Conservation (phyloP, 768 basidiomycete genomes). For the Astraeus odoratus region DNA sequence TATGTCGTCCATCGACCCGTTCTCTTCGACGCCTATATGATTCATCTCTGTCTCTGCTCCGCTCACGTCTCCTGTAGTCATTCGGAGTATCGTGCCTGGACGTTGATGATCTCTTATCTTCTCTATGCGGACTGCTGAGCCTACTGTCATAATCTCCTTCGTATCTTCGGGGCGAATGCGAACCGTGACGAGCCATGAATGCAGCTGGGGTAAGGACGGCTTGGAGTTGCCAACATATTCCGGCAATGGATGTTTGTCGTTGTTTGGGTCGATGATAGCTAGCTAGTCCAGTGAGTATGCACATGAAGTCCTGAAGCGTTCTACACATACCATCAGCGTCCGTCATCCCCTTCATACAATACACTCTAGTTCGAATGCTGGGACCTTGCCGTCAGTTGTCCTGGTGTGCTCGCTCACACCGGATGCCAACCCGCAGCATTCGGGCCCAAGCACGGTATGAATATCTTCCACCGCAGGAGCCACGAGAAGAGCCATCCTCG, state of each 20-base stretch:
- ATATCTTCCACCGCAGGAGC: slow-evolving; percentile 25
- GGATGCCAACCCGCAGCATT: slow-evolving; percentile 30
- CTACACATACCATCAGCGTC: no score
- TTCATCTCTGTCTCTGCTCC: slow-evolving; percentile 23
- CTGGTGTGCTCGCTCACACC: slow-evolving; percentile 24
- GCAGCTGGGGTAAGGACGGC: background rate
- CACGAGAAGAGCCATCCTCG: slow-evolving; percentile 25
- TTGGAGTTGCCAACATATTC: background rate
- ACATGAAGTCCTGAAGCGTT: no score
- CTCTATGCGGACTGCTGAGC: slow-evolving; percentile 29
- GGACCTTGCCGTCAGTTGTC: slow-evolving; percentile 12
- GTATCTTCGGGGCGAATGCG: slow-evolving; percentile 41
- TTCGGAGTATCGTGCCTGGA: slow-evolving; percentile 28
- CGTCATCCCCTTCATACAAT: no score
- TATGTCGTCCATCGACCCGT: slow-evolving; percentile 31
- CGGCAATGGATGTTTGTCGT: background rate
- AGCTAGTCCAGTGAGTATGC: no score
- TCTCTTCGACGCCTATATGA: slow-evolving; percentile 24
- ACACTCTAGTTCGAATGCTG: slow-evolving; percentile 19
- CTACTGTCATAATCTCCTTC: slow-evolving; percentile 21
- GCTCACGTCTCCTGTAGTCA: slow-evolving; percentile 23
- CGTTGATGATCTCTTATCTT: slow-evolving; percentile 25
- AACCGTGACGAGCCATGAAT: slow-evolving; percentile 39
- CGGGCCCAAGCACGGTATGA: slow-evolving; percentile 56
- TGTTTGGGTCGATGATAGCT: background rate